Conservation (phyloP, 148 eudicot species). For the Silene conica region DNA sequence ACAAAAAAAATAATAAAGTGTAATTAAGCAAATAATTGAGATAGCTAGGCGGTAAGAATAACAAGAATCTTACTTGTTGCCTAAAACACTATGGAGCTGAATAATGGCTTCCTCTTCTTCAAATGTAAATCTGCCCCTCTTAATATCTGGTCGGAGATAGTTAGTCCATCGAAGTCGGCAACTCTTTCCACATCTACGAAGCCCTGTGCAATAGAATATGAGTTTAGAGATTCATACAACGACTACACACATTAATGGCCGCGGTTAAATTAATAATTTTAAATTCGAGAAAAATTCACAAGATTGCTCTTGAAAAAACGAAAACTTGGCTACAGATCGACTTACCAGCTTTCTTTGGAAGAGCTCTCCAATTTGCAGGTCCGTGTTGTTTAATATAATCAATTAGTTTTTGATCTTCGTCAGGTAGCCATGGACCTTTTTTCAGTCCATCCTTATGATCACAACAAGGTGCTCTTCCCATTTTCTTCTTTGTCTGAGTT, state of each 20-base stretch:
- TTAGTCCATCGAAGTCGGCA: constrained; percentile 95
- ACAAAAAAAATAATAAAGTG: too few relatives aligned
- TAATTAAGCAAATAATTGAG: too few relatives aligned
- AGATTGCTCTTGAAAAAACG: background rate
- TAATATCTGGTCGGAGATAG: constrained; percentile 89
- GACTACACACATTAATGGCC: background rate
- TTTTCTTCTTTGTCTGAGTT: constrained; percentile 10
- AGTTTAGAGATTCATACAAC: background rate
- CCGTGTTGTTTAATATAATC: constrained; percentile 75
- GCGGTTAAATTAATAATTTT: background rate
- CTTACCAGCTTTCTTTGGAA: constrained; percentile 91
- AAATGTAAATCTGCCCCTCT: constrained; percentile 78
- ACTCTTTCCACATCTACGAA: constrained; percentile 94
- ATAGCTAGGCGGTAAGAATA: background rate
- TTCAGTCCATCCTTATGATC: constrained; percentile 72
- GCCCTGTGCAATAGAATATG: constrained; percentile 33
- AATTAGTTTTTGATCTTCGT: constrained; percentile 78
- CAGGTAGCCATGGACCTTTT: constrained; percentile 93
- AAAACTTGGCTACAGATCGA: background rate
- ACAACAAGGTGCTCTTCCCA: constrained; percentile 96
- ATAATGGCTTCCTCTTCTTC: constrained; percentile 93
- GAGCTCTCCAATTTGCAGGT: constrained; percentile 85
- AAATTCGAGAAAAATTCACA: background rate
- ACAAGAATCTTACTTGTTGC: constrained; percentile 70
- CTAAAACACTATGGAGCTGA: constrained; percentile 82